Evolutionary conservation across 305 asterid species (phyloP).

Genomic region (Rubia peregrina): DNA sequence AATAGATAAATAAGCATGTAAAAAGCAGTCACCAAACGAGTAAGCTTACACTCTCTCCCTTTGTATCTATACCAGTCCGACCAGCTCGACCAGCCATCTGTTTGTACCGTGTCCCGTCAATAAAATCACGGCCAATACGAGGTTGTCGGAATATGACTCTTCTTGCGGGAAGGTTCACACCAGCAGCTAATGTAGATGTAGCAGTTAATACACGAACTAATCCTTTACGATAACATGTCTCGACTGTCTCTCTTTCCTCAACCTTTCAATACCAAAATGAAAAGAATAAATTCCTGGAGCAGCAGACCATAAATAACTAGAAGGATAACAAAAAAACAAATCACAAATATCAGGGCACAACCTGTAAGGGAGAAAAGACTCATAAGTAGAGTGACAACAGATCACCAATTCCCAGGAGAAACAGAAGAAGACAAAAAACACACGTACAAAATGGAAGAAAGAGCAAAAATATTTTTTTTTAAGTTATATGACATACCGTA

Average conservation of each 20-base stretch:
- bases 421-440: neutral
- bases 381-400: too few species aligned
- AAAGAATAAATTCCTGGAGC: constrained; percentile 23
- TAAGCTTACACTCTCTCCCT: constrained; percentile 91
- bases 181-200: constrained; percentile 99
- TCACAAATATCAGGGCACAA: neutral
- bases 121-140: constrained; percentile 92
- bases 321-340: neutral
- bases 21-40: constrained; percentile 16
- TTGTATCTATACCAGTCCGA: constrained; percentile 97
- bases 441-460: neutral
- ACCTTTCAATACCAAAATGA: constrained; percentile 45
- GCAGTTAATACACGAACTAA: constrained; percentile 98
- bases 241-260: constrained; percentile 98
- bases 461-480: constrained; percentile 9
- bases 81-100: constrained; percentile 99
- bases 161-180: constrained; percentile 97
- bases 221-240: constrained; percentile 96
- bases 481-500: constrained; percentile 45
- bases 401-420: neutral
- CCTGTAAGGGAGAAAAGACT: neutral
- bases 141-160: constrained; percentile 99
- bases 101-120: constrained; percentile 91
- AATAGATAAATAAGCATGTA: constrained; percentile 10
- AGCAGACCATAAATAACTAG: constrained; percentile 1